Percentiles rank a stretch among this genome's conserved stretches.
Evolutionary conservation across 2,329 filamentous ascomycete species (phyloP).

Genomic region (Amylocarpus encephaloides): DNA sequence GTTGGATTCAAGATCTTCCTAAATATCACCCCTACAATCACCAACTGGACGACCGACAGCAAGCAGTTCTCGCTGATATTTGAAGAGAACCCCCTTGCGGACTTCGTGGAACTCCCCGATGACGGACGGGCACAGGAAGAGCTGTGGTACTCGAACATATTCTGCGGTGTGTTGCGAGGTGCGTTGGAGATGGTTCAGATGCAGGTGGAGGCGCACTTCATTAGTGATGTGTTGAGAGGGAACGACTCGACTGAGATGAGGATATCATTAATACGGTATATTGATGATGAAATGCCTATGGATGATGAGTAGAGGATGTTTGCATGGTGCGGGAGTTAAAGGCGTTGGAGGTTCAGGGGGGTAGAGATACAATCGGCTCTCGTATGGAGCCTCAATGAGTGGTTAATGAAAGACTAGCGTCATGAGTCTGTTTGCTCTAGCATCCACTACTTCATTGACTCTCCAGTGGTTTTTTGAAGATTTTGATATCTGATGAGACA

Average conservation of each 20-base stretch:
- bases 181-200: slow-evolving; percentile 98
- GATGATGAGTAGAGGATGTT: slow-evolving; percentile 68
- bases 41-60: slow-evolving; percentile 93
- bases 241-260: slow-evolving; percentile 98
- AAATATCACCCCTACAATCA: slow-evolving; percentile 88
- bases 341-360: slow-evolving; percentile 11
- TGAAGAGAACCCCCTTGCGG: slow-evolving; percentile 92
- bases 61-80: slow-evolving; percentile 96
- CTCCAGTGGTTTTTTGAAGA: too few relatives aligned
- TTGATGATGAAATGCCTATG: slow-evolving; percentile 94
- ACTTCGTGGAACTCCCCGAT: slow-evolving; percentile 96
- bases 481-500: too few relatives aligned
- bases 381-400: not conserved
- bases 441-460: too few relatives aligned
- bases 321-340: slow-evolving; percentile 8
- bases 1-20: slow-evolving; percentile 99
- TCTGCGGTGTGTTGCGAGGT: slow-evolving; percentile 86
- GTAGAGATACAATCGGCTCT: not conserved
- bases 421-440: too few relatives aligned
- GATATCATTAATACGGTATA: slow-evolving; percentile 84
- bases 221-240: slow-evolving; percentile 85
- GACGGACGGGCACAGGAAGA: slow-evolving; percentile 94
- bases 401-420: not conserved
- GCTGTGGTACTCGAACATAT: slow-evolving; percentile 96
- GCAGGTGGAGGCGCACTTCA: slow-evolving; percentile 96